Percentiles rank a stretch among this genome's conserved stretches.
Conservation (phyloP, 2,329 filamentous ascomycete genomes). For the Arthrocladium fulminans region DNA sequence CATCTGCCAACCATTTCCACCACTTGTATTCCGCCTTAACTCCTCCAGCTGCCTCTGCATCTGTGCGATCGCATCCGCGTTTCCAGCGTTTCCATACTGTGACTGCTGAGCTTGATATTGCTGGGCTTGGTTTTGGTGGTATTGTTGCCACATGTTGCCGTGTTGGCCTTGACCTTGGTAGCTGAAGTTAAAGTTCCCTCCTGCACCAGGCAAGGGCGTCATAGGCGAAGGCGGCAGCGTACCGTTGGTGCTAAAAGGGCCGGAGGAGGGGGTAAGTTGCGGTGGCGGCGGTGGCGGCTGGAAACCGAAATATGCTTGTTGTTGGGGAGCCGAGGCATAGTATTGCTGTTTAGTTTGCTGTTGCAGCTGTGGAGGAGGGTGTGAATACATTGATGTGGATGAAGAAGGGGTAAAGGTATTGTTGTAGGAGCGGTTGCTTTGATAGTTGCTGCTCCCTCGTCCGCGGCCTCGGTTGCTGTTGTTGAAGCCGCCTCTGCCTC, state of each 20-base stretch:
- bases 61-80: constrained; percentile 17
- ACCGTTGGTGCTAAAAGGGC: neutral
- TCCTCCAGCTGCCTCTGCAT: constrained; percentile 18
- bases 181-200: neutral
- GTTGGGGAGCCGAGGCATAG: constrained; percentile 16
- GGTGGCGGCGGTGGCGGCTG: neutral
- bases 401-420: constrained; percentile 19
- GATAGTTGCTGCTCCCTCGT: constrained; percentile 20
- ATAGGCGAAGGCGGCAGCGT: constrained; percentile 1
- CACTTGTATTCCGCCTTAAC: constrained; percentile 8
- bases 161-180: neutral
- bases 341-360: constrained; percentile 22
- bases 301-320: neutral
- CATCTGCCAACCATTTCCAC: constrained; percentile 1
- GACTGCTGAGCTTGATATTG: constrained; percentile 26
- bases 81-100: constrained; percentile 8
- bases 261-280: neutral
- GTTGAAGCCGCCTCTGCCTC: constrained; percentile 30
- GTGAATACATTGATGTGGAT: constrained; percentile 25
- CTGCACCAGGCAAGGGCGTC: neutral
- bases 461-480: constrained; percentile 21
- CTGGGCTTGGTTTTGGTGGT: constrained; percentile 24
- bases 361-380: constrained; percentile 20
- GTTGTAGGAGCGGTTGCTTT: constrained; percentile 1
- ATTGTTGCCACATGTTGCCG: constrained; percentile 16